Evolutionary conservation across 306 rosid species (phyloP).

Genomic region (Rubus idaeus): DNA sequence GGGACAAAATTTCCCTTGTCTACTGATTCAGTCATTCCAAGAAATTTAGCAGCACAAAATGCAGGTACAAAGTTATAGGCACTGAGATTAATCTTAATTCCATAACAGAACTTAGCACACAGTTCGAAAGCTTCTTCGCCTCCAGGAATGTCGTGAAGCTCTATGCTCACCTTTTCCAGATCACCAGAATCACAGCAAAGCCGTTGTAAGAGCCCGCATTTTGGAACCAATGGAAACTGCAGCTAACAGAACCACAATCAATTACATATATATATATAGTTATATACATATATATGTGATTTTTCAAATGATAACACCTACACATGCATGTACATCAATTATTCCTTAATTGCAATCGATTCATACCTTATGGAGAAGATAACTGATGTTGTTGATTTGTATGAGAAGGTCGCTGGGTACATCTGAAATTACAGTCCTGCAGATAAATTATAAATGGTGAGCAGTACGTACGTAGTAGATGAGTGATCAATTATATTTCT

Average conservation of each 20-base stretch:
- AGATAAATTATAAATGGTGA: slow-evolving; percentile 2
- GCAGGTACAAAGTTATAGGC: slow-evolving; percentile 78
- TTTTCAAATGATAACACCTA: background rate
- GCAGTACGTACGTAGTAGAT: background rate
- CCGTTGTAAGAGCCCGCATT: slow-evolving; percentile 74
- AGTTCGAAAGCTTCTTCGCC: slow-evolving; percentile 84
- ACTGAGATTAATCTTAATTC: slow-evolving; percentile 78
- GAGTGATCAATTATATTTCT: background rate
- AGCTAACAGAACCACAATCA: slow-evolving; percentile 42
- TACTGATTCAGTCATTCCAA: slow-evolving; percentile 69
- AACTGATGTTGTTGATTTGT: slow-evolving; percentile 59
- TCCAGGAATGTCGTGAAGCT: slow-evolving; percentile 84
- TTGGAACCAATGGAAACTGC: slow-evolving; percentile 79
- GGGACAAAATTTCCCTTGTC: slow-evolving; percentile 71
- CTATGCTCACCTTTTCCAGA: slow-evolving; percentile 48
- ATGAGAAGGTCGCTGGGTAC: slow-evolving; percentile 61
- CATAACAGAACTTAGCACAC: slow-evolving; percentile 89
- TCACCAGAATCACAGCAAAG: slow-evolving; percentile 60
- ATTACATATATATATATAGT: background rate
- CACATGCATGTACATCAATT: background rate
- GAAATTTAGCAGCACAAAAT: slow-evolving; percentile 80
- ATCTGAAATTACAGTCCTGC: slow-evolving; percentile 76
- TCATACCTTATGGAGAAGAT: slow-evolving; percentile 80
- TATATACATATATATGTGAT: background rate
- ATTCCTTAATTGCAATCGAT: background rate